A percentile compares a stretch with the other conserved stretches of the same genome.
These are phyloP conservation scores for Pseudogymnoascus sp. DNA, from an alignment of 2,329 filamentous ascomycete species.

Conservation along the genomic window DNA sequence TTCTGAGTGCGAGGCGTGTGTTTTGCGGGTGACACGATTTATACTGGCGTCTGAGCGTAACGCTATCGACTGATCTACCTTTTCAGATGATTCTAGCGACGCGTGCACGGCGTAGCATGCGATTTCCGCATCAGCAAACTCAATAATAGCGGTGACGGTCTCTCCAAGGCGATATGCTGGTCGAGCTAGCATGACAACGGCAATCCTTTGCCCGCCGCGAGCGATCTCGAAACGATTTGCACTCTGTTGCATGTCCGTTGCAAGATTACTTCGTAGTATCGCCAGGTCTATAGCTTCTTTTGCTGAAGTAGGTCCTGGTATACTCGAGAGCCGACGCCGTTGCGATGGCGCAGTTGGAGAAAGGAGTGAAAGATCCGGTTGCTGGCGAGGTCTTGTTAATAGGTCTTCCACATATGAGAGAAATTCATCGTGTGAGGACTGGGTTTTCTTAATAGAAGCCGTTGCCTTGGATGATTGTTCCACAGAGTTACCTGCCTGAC, in stretches of 20 bases:
- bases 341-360: constrained; percentile 57
- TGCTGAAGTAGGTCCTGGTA: constrained; percentile 51
- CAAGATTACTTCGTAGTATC: constrained; percentile 72
- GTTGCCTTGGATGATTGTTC: constrained; percentile 11
- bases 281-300: constrained; percentile 88
- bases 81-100: constrained; percentile 79
- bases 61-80: constrained; percentile 69
- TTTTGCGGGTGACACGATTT: constrained; percentile 73
- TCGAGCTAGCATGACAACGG: constrained; percentile 78
- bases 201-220: constrained; percentile 83
- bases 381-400: constrained; percentile 49
- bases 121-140: constrained; percentile 70
- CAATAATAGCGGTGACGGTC: constrained; percentile 71
- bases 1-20: constrained; percentile 71
- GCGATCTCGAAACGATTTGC: constrained; percentile 95
- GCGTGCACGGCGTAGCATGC: constrained; percentile 80
- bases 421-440: constrained; percentile 52
- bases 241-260: constrained; percentile 61
- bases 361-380: constrained; percentile 51
- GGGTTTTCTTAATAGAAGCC: constrained; percentile 26
- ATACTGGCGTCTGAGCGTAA: constrained; percentile 80
- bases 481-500: constrained; percentile 14
- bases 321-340: constrained; percentile 46
- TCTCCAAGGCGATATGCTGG: constrained; percentile 87
- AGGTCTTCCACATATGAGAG: constrained; percentile 70